Base-by-base conservation (phyloP, 805 yeast genomes). In the Candida mattraensis region DNA sequence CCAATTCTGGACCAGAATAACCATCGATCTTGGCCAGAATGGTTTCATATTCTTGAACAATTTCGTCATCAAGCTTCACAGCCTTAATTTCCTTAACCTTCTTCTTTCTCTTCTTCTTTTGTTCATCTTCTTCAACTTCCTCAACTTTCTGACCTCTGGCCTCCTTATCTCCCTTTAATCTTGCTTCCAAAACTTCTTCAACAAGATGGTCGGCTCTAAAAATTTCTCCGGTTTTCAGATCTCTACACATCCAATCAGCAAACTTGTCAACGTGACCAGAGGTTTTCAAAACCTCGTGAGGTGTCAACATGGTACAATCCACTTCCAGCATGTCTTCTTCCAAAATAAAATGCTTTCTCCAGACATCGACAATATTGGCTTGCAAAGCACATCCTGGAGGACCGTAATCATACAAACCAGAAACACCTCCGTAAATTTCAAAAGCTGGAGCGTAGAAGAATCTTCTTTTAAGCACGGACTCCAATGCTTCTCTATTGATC, bases 331-430 rank as follows among this genome's bases (percentile, higher is more conserved):
- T 93, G 59, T 93, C 98, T 70, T 93, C 99, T 67, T 93, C 98
- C 50, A 94, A 71, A 44, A 93, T 81, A 63, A 93, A 93, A 67
- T 93, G 99, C 64, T 89, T 91, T 72, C 98, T 84, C 99, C 99
- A 93, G 32, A 78, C 74, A 58, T 94, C 99, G 44, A 93, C 72
- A 45, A 93, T 75, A 64, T 93, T 91, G 55, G 97, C 95, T 72
- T 91, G 98, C 67, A 93, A 78, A 9, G 98, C 94, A 71, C 98
- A 91, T 45, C 99, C 99, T 62, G 99, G 97, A 46, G 99, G 99
- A 69, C 99, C 99, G 61, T 89, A 93, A 64, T 93, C 99, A 64
- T 87, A 93, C 40, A 93, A 74, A 49, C 99, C 99, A 31, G 96
- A 86, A 29, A 93, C 98, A 64, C 99, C 99, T 51, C 99, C 99